Evolutionary conservation across 2,329 filamentous ascomycete species (phyloP), one percentile per base, ranked within the genome.

Genomic region (Orbilia oligospora): DNA sequence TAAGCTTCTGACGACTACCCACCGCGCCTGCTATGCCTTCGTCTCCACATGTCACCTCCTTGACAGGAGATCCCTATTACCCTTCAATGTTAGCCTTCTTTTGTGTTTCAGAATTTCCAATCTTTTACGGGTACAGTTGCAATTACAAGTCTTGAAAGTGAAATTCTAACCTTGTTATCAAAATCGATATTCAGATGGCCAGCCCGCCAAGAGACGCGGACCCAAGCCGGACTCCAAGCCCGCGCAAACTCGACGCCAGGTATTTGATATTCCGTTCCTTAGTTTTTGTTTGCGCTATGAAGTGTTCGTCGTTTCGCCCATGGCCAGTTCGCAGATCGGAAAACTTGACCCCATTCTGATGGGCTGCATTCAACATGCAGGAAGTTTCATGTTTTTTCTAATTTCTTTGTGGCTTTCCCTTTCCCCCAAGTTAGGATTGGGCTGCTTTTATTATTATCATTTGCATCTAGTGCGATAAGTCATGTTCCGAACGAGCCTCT

Each of bases 211-310:
- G 86, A 90, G 93, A 81, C 90, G 96, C 84, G 96, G 96, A 0
- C 96, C 96, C 0, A 98, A 98, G 84, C 96, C 96, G 20, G 96
- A 98, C 84, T 97, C 92, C 86, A 97, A 97, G 84, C 96, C 96
- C 18, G 95, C 96, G 53, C 86, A 97, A 82, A 98, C 95, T 20
- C 89, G 95, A 80, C 90, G 95, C 80, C 96, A 98, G 84, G 95
- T 98, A 84, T 87, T 98, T 79, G 69, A 79, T 63, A 79, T 79
- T 71, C 64, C 36, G 27, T 51, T 18, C 68, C n/a, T 51, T 10
- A 12, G 22, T 51, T 10, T n/a, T 24, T 24, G 12, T 22, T 33
- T 55, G 36, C 18, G 46, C 58, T 56, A 38, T 65, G 51, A 33
- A 55, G 14, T 41, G 38, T 53, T 67, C 63, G 4, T 46, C 6